phyloP scores from a whole-genome alignment of 2,329 filamentous ascomycete genomes.

The Daldinia sp. region DNA sequence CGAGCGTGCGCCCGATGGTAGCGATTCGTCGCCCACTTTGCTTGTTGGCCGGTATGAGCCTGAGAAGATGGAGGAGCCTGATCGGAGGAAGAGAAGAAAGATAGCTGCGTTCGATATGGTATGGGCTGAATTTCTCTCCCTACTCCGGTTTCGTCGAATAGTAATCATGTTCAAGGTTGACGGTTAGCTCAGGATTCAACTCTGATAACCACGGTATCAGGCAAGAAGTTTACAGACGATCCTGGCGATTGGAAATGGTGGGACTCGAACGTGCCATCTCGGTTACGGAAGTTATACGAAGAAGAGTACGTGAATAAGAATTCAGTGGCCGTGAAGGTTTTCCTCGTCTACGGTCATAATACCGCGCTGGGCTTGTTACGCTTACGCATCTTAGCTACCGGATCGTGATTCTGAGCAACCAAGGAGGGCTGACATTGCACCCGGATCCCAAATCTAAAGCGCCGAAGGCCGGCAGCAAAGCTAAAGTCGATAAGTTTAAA shows the following conservation, averaged over 20 bases:
- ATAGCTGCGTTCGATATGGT: slow-evolving; percentile 79
- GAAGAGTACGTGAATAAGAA: slow-evolving; percentile 67
- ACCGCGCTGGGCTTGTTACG: background rate
- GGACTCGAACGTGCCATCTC: slow-evolving; percentile 76
- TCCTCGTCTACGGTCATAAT: background rate
- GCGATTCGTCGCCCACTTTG: slow-evolving; percentile 67
- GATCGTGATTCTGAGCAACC: slow-evolving; percentile 87
- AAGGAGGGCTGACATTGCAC: slow-evolving; percentile 83
- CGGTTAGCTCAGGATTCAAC: slow-evolving; percentile 79
- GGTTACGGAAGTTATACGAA: slow-evolving; percentile 74
- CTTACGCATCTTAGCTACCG: slow-evolving; percentile 68
- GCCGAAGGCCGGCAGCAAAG: slow-evolving; percentile 70
- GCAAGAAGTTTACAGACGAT: slow-evolving; percentile 79
- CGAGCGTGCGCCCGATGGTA: slow-evolving; percentile 66
- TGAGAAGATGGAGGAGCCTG: slow-evolving; percentile 51
- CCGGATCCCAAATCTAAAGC: slow-evolving; percentile 73
- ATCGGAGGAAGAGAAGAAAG: slow-evolving; percentile 61
- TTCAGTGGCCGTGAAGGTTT: background rate
- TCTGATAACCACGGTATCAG: slow-evolving; percentile 81
- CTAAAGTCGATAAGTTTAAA: slow-evolving; percentile 84
- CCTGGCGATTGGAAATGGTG: slow-evolving; percentile 95
- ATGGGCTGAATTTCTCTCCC: slow-evolving; percentile 36
- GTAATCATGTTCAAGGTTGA: slow-evolving; percentile 11
- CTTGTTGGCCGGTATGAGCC: slow-evolving; percentile 79
- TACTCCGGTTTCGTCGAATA: background rate